phyloP scores from a whole-genome alignment of 345 rosid species.

The Pistacia vera region DNA sequence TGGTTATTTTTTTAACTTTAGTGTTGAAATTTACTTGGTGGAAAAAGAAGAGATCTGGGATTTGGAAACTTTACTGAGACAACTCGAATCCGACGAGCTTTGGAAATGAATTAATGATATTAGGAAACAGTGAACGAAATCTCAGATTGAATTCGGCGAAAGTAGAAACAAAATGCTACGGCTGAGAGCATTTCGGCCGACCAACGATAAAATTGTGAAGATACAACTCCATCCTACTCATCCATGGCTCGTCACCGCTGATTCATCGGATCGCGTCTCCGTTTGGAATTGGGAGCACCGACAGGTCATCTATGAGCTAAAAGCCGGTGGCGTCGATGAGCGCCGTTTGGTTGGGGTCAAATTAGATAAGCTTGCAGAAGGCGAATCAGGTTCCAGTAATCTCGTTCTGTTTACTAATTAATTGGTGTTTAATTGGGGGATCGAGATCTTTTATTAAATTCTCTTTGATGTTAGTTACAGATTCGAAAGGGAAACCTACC shows the following conservation, averaged over 20 bases:
- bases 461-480: constrained; percentile 33
- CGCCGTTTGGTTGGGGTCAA: constrained; percentile 96
- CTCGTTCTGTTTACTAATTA: not conserved
- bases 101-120: not conserved
- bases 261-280: constrained; percentile 93
- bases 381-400: constrained; percentile 63
- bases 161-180: constrained; percentile 64
- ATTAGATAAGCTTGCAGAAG: constrained; percentile 98
- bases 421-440: not conserved
- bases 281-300: constrained; percentile 99
- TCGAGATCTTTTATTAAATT: not conserved
- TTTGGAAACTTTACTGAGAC: not conserved
- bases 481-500: constrained; percentile 75
- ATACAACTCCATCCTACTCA: constrained; percentile 97
- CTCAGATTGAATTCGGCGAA: not conserved
- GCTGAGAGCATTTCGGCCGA: constrained; percentile 82
- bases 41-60: not conserved
- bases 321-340: constrained; percentile 98
- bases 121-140: not conserved
- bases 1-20: too few relatives aligned
- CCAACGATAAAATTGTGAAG: constrained; percentile 84
- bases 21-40: not conserved
- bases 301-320: constrained; percentile 95
- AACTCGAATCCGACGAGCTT: not conserved
- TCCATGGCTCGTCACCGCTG: constrained; percentile 98